These are phyloP conservation scores for Phellopilus nigrolimitatus DNA, from an alignment of 1,284 basidiomycete species.

Conservation along the genomic window DNA sequence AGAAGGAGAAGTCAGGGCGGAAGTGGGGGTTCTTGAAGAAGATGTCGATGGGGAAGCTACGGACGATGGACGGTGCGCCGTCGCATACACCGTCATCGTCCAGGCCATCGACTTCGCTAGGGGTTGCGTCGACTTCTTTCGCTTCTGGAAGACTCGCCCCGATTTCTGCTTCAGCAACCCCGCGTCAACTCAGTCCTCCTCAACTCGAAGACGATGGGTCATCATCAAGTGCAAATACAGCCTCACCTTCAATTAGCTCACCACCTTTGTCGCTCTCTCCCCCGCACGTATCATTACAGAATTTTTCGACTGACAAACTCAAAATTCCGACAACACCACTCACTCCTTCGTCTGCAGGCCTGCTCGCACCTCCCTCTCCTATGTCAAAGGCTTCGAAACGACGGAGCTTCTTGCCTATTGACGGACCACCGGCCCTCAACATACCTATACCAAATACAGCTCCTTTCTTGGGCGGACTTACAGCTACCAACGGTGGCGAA, in stretches of 20 bases:
- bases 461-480: constrained; percentile 51
- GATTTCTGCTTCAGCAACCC: constrained; percentile 5
- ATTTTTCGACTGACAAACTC: constrained; percentile 27
- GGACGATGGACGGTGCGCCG: constrained; percentile 31
- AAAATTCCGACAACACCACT: constrained; percentile 24
- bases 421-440: constrained; percentile 46
- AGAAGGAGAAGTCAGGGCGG: constrained; percentile 55
- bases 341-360: constrained; percentile 31
- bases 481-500: constrained; percentile 39
- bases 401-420: constrained; percentile 82
- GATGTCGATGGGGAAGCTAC: constrained; percentile 91
- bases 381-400: constrained; percentile 59
- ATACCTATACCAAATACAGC: constrained; percentile 60
- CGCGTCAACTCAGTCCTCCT: constrained; percentile 23
- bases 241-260: constrained; percentile 60
- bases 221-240: constrained; percentile 6
- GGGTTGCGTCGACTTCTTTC: constrained; percentile 19
- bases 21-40: constrained; percentile 93
- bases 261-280: constrained; percentile 45
- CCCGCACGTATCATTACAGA: constrained; percentile 34
- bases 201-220: constrained; percentile 22
- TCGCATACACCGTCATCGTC: constrained; percentile 33
- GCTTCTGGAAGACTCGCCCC: constrained; percentile 9
- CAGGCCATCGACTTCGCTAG: constrained; percentile 30
- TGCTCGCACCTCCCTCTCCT: constrained; percentile 44